These are phyloP conservation scores for Sporothrix brunneoviolacea DNA, from an alignment of 2,329 filamentous ascomycete genomes.

Conservation along the genomic window DNA sequence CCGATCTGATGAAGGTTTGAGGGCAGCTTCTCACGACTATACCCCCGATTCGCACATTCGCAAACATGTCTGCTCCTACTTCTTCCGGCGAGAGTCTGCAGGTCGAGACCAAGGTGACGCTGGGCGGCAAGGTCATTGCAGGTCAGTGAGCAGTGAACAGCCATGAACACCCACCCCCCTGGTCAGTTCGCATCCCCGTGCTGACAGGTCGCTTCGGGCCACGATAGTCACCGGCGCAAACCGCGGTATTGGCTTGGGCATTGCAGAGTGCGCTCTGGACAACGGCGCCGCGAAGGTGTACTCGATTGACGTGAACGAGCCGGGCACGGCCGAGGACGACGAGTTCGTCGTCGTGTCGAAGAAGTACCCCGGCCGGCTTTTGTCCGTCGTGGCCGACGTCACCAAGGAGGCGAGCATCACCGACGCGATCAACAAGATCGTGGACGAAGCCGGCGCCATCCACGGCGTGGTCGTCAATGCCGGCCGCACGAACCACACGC, in stretches of 20 bases:
- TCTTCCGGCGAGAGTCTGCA: no score
- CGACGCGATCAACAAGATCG: conserved; percentile 34
- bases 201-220: no score
- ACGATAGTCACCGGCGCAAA: conserved; percentile 39
- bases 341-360: conserved; percentile 33
- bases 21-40: no score
- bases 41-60: no score
- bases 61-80: no score
- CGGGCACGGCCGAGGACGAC: no score
- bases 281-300: conserved; percentile 35
- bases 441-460: conserved; percentile 32
- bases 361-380: conserved; percentile 34
- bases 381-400: conserved; percentile 40
- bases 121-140: conserved; percentile 33
- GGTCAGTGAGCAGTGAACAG: no score
- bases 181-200: no score
- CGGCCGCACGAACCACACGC: conserved; percentile 39
- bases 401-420: conserved; percentile 35
- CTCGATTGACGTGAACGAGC: conserved; percentile 33
- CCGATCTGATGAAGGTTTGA: no score
- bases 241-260: conserved; percentile 39
- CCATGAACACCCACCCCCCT: no score
- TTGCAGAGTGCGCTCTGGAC: conserved; percentile 39
- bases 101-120: no score
- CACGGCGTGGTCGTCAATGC: conserved; percentile 37